Base-by-base conservation (phyloP, 148 eudicot genomes). In the Diospyros kaki region DNA sequence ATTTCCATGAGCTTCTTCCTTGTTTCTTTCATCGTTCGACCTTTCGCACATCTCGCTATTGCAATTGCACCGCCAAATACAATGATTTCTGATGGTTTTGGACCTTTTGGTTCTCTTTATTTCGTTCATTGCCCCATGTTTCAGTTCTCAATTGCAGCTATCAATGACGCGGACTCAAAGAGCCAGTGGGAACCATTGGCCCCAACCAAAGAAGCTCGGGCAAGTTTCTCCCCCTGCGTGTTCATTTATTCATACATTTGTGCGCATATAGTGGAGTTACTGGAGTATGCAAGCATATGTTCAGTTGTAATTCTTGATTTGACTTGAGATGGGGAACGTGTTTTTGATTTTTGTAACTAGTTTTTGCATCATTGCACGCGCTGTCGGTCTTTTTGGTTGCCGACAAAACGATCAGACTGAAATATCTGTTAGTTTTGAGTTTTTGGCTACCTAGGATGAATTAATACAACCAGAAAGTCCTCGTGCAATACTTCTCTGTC, bases 171-270 rank as follows among this genome's bases (percentile, higher is more conserved):
- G 6, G 93, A 89, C 73, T 87, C 97, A 13, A 84, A 76, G 74
- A 83, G 81, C 60, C 85, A 88, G 54, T 90, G 97, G 94, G 92
- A 92, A 73, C 98, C 98, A 60, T 76, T 94, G 68, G 98, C 98
- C 74, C 98, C 97, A 17, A 89, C 98, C 38, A 95, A 92, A 89
- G 98, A 95, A 95, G 98, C 98, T 66, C 97, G 89, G 94, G 98
- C 72, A 83, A 66, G 14, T 51, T 45, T 54, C 55, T 73, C 40
- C 12, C 41, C 9, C 2, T 42, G 2, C 41, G 44, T 50, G 5
- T 55, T 0, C 68, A 39, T 64, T 54, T 64, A 9, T 77, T 40
- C 53, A 4, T 53, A 40, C 43, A 9, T 28, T 0, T 46, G 2
- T 73, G 2, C 60, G 45, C 28, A 14, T 50, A 8, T 73, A 48